Evolutionary conservation across 1,284 basidiomycete genomes (phyloP), one percentile per base, ranked within the genome.

Genomic region (Trichosporon faecale): DNA sequence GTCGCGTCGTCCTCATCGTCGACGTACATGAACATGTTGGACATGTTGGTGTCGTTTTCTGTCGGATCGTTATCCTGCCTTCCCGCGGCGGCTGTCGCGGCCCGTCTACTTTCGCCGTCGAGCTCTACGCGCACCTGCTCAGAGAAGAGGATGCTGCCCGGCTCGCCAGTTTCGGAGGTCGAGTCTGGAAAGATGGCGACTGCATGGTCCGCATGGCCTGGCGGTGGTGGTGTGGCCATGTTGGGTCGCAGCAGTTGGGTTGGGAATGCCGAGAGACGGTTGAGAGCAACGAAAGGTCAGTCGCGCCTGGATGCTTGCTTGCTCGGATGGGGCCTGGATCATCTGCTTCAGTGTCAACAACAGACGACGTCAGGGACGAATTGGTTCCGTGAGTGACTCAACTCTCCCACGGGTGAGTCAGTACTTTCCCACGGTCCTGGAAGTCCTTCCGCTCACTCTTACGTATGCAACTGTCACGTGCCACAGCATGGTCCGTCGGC

Each of bases 81-180:
- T 31, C 21, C 25, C 1, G 55, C 31, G 9, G 21, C 35, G 60
- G 12, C 67, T 18, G 44, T 69, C 68, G 27, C 64, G 40, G n/a
- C 40, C 18, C 40, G 40, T 44, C 18, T n/a, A 18, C n/a, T 44
- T 21, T 52, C 49, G 23, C 49, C 35, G 55, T 71, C 67, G 11
- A 68, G 18, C 23, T 72, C 71, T 18, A 64, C 60, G 60, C 66
- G 66, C 2, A 70, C 64, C 67, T 78, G 76, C 60, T 82, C 80
- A 0, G 80, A 82, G 64, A 81, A 82, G 49, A 82, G 71, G 1
- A 80, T 74, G 46, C 77, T 78, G 5, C 68, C 73, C 0, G 70
- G 73, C n/a, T 74, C 74, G 1, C 72, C 76, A 5, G 70, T 74
- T 60, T 78, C 78, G 66, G 71, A 74, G 33, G 76, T 76, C 18